phyloP scores from a whole-genome alignment of 345 rosid species.

The Bruguiera parviflora region DNA sequence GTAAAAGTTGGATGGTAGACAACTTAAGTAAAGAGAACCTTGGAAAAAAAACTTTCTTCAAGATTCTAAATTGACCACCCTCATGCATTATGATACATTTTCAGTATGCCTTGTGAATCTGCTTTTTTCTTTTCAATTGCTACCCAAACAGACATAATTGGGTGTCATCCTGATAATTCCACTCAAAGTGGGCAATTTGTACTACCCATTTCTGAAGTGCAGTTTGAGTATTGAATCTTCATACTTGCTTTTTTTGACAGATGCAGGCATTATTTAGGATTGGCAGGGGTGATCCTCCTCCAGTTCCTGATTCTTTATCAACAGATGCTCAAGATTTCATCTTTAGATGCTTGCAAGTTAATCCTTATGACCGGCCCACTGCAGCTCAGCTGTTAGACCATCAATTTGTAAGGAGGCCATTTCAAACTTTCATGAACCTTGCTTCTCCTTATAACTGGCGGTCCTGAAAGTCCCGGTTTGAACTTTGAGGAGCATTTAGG shows the following conservation, averaged over 20 bases:
- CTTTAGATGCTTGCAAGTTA: slow-evolving; percentile 25
- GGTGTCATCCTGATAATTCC: not conserved
- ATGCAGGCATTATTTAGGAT: slow-evolving; percentile 30
- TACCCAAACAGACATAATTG: not conserved
- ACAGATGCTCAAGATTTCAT: slow-evolving; percentile 26
- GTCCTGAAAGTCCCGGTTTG: not conserved
- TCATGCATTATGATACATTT: no score
- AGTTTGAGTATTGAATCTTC: not conserved
- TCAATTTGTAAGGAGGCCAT: slow-evolving; percentile 20
- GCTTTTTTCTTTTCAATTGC: not conserved
- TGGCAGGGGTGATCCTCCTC: slow-evolving; percentile 29
- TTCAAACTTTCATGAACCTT: not conserved
- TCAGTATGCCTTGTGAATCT: no score
- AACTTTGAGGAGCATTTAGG: no score
- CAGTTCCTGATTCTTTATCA: slow-evolving; percentile 21
- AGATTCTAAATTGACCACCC: not conserved
- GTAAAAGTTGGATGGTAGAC: not conserved
- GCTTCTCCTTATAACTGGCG: slow-evolving; percentile 3
- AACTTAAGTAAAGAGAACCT: not conserved
- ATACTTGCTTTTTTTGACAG: slow-evolving; percentile 11
- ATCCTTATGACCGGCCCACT: slow-evolving; percentile 27
- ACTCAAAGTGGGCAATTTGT: no score
- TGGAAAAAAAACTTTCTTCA: not conserved
- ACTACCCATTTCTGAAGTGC: not conserved
- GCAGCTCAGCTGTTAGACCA: slow-evolving; percentile 23